Base-by-base conservation (phyloP, 176 grass and related monocot species). In the Aegilops speltoides region DNA sequence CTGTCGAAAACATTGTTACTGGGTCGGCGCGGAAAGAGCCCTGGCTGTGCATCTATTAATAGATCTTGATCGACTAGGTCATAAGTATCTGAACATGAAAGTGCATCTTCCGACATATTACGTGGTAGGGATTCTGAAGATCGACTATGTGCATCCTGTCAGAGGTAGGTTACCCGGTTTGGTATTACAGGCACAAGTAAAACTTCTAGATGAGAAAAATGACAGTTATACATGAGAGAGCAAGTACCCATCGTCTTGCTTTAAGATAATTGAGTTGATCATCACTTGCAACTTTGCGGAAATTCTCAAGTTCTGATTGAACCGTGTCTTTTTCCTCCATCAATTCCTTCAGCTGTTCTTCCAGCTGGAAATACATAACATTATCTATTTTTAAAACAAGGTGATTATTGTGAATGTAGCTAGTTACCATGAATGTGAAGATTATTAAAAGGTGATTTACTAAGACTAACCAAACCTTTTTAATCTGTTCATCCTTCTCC, bases 401-500 rank as follows among this genome's bases (percentile, higher is more conserved):
- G 3, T 14, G 8, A 61, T 5, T 12, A 33, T 52, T 28, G 45
- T 54, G 2, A 41, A n/a, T 40, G 40, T 4, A 36, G 62, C 34
- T 26, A 14, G 62, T 37, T 26, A 14, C 20, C 29, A 38, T 56
- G 17, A 36, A 28, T 79, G 56, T 0, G 36, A 32, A 38, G 20
- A 64, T 72, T 24, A 89, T 59, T 59, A 84, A 73, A 56, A 56
- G 75, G 70, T 9, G 37, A 45, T 76, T 72, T 1, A 16, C 19
- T 29, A 24, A 60, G 34, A 41, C 33, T 79, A 76, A 54, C 22
- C 25, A 4, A 28, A 96, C 93, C 90, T 98, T 93, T 80, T 87
- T 95, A 64, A 98, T 98, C 25, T 88, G 85, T 19, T 81, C 86
- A 73, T 98, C 96, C 81, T 92, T 98, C 68, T 89, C 93, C 79